Evolutionary conservation across 2,329 filamentous ascomycete genomes (phyloP).

Genomic region (Fusarium xyrophilum): DNA sequence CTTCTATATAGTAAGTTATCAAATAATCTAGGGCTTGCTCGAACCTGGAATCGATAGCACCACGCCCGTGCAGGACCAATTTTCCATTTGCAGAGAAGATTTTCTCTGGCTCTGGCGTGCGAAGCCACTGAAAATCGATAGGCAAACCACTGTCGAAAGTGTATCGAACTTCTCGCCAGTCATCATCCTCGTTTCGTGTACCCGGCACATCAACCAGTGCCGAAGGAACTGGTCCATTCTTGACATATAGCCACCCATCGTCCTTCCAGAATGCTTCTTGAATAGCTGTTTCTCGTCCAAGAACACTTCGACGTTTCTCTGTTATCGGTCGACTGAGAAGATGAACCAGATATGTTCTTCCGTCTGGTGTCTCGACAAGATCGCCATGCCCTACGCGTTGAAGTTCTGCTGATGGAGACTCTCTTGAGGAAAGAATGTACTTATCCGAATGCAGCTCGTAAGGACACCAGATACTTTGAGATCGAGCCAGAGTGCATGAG

Average conservation of each 20-base stretch:
- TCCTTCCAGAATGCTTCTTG: slow-evolving; percentile 64
- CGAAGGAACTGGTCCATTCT: slow-evolving; percentile 61
- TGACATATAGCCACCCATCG: slow-evolving; percentile 66
- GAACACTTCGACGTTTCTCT: slow-evolving; percentile 58
- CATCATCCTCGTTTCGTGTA: slow-evolving; percentile 51
- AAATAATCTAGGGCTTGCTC: slow-evolving; percentile 65
- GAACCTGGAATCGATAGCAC: slow-evolving; percentile 64
- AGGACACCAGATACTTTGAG: slow-evolving; percentile 62
- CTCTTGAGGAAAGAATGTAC: slow-evolving; percentile 61
- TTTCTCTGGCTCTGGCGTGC: slow-evolving; percentile 60
- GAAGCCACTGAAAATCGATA: slow-evolving; percentile 63
- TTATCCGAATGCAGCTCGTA: slow-evolving; percentile 66
- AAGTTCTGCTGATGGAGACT: slow-evolving; percentile 56
- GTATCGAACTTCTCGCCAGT: slow-evolving; percentile 58
- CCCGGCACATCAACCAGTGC: slow-evolving; percentile 59
- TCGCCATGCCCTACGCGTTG: slow-evolving; percentile 62
- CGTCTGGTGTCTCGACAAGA: slow-evolving; percentile 59
- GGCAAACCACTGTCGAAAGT: slow-evolving; percentile 54
- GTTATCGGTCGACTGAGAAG: slow-evolving; percentile 58
- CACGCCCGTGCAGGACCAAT: slow-evolving; percentile 57
- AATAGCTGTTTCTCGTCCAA: slow-evolving; percentile 63
- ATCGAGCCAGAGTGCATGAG: slow-evolving; percentile 64
- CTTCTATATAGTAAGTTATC: too few relatives aligned
- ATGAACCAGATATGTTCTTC: slow-evolving; percentile 61
- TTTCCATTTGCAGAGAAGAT: slow-evolving; percentile 54